Evolutionary conservation across 2,329 filamentous ascomycete species (phyloP), one percentile per base, ranked within the genome.

Genomic region (Fusarium equiseti): DNA sequence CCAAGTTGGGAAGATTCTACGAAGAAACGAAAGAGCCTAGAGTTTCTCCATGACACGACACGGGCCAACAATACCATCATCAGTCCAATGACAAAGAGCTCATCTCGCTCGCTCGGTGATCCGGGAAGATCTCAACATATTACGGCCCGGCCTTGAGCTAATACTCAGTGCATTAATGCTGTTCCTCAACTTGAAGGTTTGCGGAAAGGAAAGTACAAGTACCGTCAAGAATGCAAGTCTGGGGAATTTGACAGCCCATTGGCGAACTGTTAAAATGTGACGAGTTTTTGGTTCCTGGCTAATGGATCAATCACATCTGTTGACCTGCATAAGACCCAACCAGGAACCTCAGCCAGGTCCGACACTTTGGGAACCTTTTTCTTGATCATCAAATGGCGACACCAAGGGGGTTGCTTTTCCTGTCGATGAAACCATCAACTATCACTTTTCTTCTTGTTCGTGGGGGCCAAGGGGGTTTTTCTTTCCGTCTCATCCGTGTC

Each of bases 251-350:
- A 44, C 45, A 46, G 16, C 24, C 20, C n/a, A 66, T 57, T 68
- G 56, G 51, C 26, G 43, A 54, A 27, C 31, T 50, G 49, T 38
- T 35, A 57, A 55, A 51, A 46, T 65, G 56, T 57, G 35, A 61
- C 59, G 49, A 65, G 38, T 49, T 60, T 52, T 42, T 43, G 54
- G 54, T 64, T 64, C 68, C 68, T 71, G 68, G 59, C 59, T 67
- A 62, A 60, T 22, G 53, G 46, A 68, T 54, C 58, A 57, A 51
- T 52, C 68, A 49, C 46, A 46, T 56, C 44, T 52, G 38, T 52
- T 57, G 68, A 54, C 68, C 68, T 72, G 68, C 68, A 71, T 71
- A 59, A 59, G 63, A 29, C 63, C 53, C 52, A 57, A 54, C 55
- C 55, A 57, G 54, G 50, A 40, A 54, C 48, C 50, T 51, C 50